phyloP scores from a whole-genome alignment of 2,329 filamentous ascomycete species.

The Penicillium sp. region DNA sequence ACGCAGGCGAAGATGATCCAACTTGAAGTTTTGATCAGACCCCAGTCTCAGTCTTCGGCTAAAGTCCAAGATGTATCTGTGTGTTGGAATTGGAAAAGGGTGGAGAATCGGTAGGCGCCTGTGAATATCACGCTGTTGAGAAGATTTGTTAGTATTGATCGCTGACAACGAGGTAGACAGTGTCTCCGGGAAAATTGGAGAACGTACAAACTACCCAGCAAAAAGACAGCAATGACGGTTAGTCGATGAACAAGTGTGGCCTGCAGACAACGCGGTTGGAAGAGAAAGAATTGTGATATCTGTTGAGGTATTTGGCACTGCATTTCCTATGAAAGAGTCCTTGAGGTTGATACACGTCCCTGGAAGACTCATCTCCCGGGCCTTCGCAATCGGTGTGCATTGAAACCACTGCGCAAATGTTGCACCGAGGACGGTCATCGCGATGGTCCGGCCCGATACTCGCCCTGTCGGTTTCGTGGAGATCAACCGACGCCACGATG shows the following conservation, averaged over 20 bases:
- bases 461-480: no score
- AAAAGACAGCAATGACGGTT: constrained; percentile 11
- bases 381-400: constrained; percentile 51
- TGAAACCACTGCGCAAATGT: constrained; percentile 54
- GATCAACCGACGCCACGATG: no score
- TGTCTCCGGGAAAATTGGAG: no score
- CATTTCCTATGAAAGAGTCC: constrained; percentile 53
- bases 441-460: no score
- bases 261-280: constrained; percentile 24
- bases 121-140: constrained; percentile 43
- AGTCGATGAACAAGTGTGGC: constrained; percentile 19
- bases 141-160: not conserved
- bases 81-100: constrained; percentile 46
- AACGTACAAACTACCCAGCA: constrained; percentile 17
- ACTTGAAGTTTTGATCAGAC: constrained; percentile 49
- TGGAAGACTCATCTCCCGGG: constrained; percentile 48
- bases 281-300: constrained; percentile 27
- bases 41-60: constrained; percentile 49
- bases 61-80: constrained; percentile 49
- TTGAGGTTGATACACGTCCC: constrained; percentile 53
- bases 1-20: constrained; percentile 23
- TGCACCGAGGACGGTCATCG: no score
- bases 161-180: no score
- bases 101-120: constrained; percentile 37
- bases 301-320: constrained; percentile 37